Conservation (phyloP, 83 land plant genomes). For the Picea engelmannii region DNA sequence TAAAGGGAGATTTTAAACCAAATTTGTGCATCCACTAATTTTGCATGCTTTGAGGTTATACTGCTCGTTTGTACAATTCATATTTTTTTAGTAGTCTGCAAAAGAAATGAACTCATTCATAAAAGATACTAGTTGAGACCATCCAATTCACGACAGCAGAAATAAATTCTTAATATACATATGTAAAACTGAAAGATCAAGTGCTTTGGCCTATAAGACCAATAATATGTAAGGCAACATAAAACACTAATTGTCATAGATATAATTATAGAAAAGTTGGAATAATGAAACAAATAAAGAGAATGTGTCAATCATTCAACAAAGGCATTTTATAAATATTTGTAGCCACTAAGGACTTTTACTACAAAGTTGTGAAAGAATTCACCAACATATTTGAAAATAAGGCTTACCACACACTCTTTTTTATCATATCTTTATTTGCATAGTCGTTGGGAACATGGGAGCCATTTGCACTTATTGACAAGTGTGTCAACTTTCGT, state of each 20-base stretch:
- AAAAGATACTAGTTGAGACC: background rate
- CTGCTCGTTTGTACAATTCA: background rate
- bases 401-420: slow-evolving; percentile 71
- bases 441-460: slow-evolving; percentile 62
- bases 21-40: background rate
- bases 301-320: background rate
- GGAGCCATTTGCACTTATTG: slow-evolving; percentile 93
- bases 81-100: background rate
- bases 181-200: no score
- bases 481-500: slow-evolving; percentile 68
- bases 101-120: background rate
- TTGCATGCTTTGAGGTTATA: background rate
- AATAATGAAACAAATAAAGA: background rate
- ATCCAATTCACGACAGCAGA: no score
- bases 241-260: no score
- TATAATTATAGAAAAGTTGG: background rate
- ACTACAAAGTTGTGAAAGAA: background rate
- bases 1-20: background rate
- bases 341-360: background rate
- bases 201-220: no score
- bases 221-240: no score
- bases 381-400: background rate
- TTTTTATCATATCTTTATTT: slow-evolving; percentile 69
- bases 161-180: no score
- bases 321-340: background rate